phyloP scores from a whole-genome alignment of 1,284 basidiomycete genomes.

The Ganoderma sinense region DNA sequence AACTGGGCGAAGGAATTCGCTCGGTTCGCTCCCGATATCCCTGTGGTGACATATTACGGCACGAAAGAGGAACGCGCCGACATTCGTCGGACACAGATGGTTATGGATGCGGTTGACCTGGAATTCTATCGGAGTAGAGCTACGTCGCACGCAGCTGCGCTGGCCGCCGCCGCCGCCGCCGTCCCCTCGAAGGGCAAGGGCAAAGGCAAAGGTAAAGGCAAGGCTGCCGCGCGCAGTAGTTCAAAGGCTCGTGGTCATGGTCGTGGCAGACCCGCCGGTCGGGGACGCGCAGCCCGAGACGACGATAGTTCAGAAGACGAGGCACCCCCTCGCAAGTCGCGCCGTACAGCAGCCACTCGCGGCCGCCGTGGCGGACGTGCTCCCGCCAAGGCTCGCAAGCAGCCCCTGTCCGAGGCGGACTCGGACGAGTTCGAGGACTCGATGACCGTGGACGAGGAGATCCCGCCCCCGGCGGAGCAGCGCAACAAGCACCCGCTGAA shows the following conservation, averaged over 20 bases:
- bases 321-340: conserved; percentile 6
- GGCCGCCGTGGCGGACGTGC: conserved; percentile 32
- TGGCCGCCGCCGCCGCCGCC: neutral
- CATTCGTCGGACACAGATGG: conserved; percentile 53
- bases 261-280: conserved; percentile 17
- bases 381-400: conserved; percentile 19
- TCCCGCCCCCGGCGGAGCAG: conserved; percentile 18
- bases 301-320: conserved; percentile 22
- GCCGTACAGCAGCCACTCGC: conserved; percentile 21
- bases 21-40: conserved; percentile 84
- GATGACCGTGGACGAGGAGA: conserved; percentile 24
- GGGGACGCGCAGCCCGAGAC: conserved; percentile 10
- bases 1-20: conserved; percentile 93
- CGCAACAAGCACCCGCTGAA: conserved; percentile 28
- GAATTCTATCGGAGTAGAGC: conserved; percentile 18
- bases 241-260: conserved; percentile 18
- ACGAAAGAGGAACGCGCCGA: conserved; percentile 79
- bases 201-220: conserved; percentile 19
- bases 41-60: conserved; percentile 92
- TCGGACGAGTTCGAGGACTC: conserved; percentile 29
- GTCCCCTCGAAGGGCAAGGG: neutral
- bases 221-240: conserved; percentile 15
- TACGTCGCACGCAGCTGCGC: neutral
- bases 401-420: conserved; percentile 30
- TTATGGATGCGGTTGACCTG: conserved; percentile 29